Conservation (phyloP, 805 yeast species). For the Pichia eremophila region DNA sequence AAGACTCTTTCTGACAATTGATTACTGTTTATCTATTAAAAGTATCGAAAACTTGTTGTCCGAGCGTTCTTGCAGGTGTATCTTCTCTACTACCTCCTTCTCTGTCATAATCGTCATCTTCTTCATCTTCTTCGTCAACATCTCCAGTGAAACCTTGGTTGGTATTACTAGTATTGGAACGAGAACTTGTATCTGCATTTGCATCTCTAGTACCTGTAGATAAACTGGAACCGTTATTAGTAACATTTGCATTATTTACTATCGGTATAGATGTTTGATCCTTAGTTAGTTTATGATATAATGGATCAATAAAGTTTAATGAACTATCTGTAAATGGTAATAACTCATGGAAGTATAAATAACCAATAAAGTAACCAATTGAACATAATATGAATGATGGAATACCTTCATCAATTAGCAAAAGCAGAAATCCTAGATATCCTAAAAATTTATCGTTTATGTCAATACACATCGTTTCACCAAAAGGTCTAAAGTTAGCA, state of each 20-base stretch:
- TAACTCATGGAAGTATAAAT: conserved; percentile 33
- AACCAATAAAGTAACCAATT: conserved; percentile 36
- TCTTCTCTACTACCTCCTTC: conserved; percentile 31
- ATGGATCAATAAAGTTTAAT: conserved; percentile 11
- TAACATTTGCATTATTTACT: background rate
- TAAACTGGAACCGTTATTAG: background rate
- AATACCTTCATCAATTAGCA: conserved; percentile 33
- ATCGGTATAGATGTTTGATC: background rate
- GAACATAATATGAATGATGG: conserved; percentile 30
- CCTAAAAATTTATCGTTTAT: conserved; percentile 11
- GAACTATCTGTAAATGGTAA: conserved; percentile 33
- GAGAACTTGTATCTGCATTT: background rate
- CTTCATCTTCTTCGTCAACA: conserved; percentile 22
- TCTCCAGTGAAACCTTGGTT: background rate
- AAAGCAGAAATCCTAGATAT: conserved; percentile 2
- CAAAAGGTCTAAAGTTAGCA: conserved; percentile 18
- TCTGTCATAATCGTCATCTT: conserved; percentile 15
- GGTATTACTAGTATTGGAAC: background rate
- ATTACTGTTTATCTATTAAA: conserved; percentile 30
- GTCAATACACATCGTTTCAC: conserved; percentile 17
- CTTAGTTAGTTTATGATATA: conserved; percentile 12
- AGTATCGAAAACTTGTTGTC: conserved; percentile 51
- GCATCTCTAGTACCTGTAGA: conserved; percentile 3
- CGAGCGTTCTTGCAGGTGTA: conserved; percentile 55
- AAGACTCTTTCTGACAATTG: background rate